phyloP scores from a whole-genome alignment of 768 basidiomycete genomes.

The Mycena galericulata region DNA sequence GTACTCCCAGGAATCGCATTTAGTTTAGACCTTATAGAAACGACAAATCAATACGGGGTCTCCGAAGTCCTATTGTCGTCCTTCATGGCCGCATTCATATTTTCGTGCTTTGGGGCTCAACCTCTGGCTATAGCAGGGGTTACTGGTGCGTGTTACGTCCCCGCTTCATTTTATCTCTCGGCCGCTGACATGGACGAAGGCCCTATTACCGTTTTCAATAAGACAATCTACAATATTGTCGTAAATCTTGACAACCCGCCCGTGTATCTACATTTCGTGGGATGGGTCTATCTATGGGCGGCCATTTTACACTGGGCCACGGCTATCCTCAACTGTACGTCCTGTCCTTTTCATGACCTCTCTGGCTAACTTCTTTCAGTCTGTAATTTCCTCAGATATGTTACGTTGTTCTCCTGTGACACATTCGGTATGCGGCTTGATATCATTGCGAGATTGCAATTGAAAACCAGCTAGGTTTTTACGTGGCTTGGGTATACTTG shows the following conservation, averaged over 20 bases:
- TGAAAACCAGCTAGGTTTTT: too few relatives aligned
- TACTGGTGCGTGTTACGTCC: constrained; percentile 62
- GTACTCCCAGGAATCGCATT: constrained; percentile 94
- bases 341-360: constrained; percentile 32
- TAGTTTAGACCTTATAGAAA: constrained; percentile 92
- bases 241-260: constrained; percentile 68
- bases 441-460: too few relatives aligned
- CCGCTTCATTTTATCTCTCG: not conserved
- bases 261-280: constrained; percentile 86
- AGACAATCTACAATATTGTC: constrained; percentile 86
- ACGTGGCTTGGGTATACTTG: constrained; percentile 90
- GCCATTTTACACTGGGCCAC: constrained; percentile 89
- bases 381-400: constrained; percentile 88
- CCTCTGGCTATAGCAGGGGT: constrained; percentile 94
- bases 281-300: constrained; percentile 94
- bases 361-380: constrained; percentile 53
- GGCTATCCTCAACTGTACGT: constrained; percentile 79
- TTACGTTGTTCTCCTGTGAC: constrained; percentile 91
- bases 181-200: constrained; percentile 53
- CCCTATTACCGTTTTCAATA: constrained; percentile 94
- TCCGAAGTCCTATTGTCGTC: constrained; percentile 86
- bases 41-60: constrained; percentile 90
- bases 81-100: constrained; percentile 91
- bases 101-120: constrained; percentile 89
- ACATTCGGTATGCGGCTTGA: too few relatives aligned